Conservation (phyloP, 148 eudicot genomes). For the Rhododendron simsii region DNA sequence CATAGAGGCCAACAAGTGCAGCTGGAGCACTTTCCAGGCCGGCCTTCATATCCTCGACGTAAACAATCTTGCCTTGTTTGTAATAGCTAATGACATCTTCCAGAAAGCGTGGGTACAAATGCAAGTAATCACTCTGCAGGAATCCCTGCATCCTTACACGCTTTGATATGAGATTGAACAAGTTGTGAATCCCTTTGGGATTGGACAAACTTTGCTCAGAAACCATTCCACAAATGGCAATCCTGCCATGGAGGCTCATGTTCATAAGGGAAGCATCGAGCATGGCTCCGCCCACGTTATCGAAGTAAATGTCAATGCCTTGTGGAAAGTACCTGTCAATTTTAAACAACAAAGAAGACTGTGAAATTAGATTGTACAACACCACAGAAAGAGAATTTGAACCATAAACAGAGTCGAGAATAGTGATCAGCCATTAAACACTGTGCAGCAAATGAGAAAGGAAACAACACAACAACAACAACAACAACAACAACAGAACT, state of each 20-base stretch:
- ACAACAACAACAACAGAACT: too few relatives aligned
- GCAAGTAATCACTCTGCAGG: constrained; percentile 67
- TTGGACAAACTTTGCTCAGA: constrained; percentile 48
- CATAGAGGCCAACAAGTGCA: constrained; percentile 67
- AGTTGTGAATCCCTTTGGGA: constrained; percentile 50
- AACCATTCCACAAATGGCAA: constrained; percentile 84
- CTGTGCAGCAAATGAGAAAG: background rate
- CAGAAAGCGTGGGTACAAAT: constrained; percentile 51
- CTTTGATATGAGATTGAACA: constrained; percentile 37
- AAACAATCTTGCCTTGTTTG: constrained; percentile 68
- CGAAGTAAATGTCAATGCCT: constrained; percentile 90
- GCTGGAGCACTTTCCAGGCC: constrained; percentile 68
- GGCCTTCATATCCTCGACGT: constrained; percentile 61
- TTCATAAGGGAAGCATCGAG: constrained; percentile 83
- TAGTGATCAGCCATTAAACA: background rate
- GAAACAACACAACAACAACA: too few relatives aligned
- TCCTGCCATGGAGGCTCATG: constrained; percentile 70
- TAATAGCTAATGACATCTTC: constrained; percentile 43
- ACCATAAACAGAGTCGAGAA: background rate
- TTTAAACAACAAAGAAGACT: background rate
- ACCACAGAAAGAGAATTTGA: background rate
- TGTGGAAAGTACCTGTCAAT: constrained; percentile 57
- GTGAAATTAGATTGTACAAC: background rate
- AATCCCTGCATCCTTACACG: constrained; percentile 74
- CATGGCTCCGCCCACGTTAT: constrained; percentile 84